Evolutionary conservation across 768 basidiomycete genomes (phyloP).

Genomic region (Termitomyces titanicus): DNA sequence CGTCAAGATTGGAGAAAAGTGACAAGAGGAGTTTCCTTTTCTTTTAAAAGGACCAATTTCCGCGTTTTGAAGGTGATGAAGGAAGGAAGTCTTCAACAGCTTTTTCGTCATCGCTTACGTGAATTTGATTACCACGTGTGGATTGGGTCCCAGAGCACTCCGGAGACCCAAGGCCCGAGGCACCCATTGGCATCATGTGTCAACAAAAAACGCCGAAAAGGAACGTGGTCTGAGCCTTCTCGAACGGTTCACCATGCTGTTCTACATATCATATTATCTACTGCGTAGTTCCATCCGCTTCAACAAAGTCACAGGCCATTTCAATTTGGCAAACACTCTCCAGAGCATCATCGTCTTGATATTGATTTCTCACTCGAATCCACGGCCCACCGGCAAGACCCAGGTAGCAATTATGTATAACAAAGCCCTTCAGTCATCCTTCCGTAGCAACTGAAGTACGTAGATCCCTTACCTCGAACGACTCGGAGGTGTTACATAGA

Average conservation of each 20-base stretch:
- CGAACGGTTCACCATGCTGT: neutral
- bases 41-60: neutral
- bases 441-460: neutral
- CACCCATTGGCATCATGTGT: no score
- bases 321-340: neutral
- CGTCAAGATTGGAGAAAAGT: neutral
- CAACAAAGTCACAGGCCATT: neutral
- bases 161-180: no score
- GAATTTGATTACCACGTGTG: constrained; percentile 5
- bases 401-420: neutral
- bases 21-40: neutral
- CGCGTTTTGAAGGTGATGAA: neutral
- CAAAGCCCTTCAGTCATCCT: neutral
- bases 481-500: no score
- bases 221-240: neutral
- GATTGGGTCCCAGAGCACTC: no score
- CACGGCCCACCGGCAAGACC: no score
- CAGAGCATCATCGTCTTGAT: no score
- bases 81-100: neutral
- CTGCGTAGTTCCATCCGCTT: neutral
- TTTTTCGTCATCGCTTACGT: constrained; percentile 15
- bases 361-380: neutral
- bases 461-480: no score
- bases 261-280: neutral
- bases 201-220: neutral